phyloP scores from a whole-genome alignment of 2,329 filamentous ascomycete species.

The Colletotrichum falcatum region DNA sequence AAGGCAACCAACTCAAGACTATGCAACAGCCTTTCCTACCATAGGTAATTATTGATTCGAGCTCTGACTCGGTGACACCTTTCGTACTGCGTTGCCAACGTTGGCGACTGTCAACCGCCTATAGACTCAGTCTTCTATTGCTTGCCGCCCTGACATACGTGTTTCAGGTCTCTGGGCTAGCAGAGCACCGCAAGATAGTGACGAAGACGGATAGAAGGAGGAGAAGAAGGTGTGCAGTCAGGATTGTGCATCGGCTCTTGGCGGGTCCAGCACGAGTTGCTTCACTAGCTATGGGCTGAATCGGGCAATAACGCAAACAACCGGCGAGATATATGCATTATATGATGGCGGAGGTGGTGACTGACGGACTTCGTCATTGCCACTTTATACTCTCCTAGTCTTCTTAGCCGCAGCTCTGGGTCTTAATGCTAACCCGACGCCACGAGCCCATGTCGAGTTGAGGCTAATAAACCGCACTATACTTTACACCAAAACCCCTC shows the following conservation, averaged over 20 bases:
- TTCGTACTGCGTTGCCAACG: not conserved
- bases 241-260: not conserved
- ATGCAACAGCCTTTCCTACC: not conserved
- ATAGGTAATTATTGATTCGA: not conserved
- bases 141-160: no score
- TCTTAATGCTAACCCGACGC: not conserved
- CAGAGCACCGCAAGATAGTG: no score
- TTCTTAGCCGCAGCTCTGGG: not conserved
- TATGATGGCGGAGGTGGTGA: not conserved
- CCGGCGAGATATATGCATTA: not conserved
- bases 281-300: not conserved
- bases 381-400: not conserved
- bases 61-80: rapidly evolving
- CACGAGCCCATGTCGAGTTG: not conserved
- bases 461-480: not conserved
- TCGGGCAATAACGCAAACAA: not conserved
- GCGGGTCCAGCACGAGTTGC: not conserved
- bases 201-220: no score
- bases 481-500: constrained; percentile 19
- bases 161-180: no score
- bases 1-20: not conserved
- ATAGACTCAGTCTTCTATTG: no score
- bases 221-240: no score
- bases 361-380: not conserved
- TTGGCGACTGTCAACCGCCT: not conserved